Evolutionary conservation across 176 grass and related monocot species (phyloP).

Genomic region (Oryza australiensis): DNA sequence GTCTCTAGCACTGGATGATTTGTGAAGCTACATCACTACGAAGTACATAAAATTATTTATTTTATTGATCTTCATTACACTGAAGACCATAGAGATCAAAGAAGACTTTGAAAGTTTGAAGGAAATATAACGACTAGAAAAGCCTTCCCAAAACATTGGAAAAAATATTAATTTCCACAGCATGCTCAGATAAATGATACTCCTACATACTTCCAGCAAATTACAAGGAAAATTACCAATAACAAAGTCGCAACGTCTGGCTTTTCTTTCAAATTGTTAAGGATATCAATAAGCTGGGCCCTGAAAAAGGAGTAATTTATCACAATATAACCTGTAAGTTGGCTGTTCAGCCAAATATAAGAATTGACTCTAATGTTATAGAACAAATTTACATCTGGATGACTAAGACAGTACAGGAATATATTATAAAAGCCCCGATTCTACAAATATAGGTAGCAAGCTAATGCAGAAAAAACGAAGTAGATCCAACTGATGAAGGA

Average conservation of each 20-base stretch:
- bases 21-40: background rate
- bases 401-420: background rate
- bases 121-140: conserved; percentile 5
- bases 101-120: background rate
- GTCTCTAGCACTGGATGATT: background rate
- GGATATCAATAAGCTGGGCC: conserved; percentile 91
- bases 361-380: conserved; percentile 12
- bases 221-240: conserved; percentile 60
- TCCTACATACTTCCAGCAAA: conserved; percentile 29
- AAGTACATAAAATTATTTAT: conserved; percentile 1
- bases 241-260: conserved; percentile 97
- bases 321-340: conserved; percentile 3
- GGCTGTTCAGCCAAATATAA: background rate
- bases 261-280: conserved; percentile 95
- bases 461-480: conserved; percentile 21
- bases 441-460: conserved; percentile 14
- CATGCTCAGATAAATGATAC: conserved; percentile 24
- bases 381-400: background rate
- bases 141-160: background rate
- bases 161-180: conserved; percentile 2
- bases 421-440: background rate
- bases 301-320: conserved; percentile 58
- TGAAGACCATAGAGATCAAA: conserved; percentile 1
- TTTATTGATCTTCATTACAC: conserved; percentile 5
- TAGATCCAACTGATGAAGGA: conserved; percentile 26